These are phyloP conservation scores for Sporothrix globosa DNA, from an alignment of 2,329 filamentous ascomycete species.

Conservation along the genomic window DNA sequence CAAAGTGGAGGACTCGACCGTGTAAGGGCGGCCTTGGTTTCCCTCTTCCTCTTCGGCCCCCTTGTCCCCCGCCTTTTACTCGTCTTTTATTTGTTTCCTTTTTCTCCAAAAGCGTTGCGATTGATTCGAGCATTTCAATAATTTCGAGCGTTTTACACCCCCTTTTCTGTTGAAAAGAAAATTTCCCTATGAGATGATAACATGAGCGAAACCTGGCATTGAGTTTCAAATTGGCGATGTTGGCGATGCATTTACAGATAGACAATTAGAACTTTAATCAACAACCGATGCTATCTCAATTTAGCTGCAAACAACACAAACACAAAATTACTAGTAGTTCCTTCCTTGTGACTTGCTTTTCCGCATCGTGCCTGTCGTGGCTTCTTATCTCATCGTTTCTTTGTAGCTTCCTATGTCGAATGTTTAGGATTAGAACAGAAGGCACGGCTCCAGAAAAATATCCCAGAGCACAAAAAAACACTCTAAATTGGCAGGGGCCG, in stretches of 20 bases:
- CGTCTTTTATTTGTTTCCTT: background rate
- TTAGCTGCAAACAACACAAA: background rate
- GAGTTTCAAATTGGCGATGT: conserved; percentile 9
- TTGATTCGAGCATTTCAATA: background rate
- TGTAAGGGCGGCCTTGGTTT: background rate
- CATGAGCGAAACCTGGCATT: conserved; percentile 5
- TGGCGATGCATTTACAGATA: background rate
- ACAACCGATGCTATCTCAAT: conserved; percentile 1
- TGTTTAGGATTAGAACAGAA: background rate
- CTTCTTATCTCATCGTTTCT: background rate
- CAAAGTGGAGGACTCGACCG: conserved; percentile 28
- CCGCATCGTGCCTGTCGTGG: background rate
- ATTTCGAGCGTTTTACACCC: background rate
- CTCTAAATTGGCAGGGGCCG: conserved; percentile 7
- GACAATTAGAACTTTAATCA: background rate
- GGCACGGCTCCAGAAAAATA: background rate
- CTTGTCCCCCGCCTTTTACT: background rate
- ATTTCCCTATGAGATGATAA: conserved; percentile 12
- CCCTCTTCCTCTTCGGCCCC: background rate
- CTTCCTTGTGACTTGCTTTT: background rate
- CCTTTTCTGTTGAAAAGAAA: background rate
- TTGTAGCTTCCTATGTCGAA: background rate
- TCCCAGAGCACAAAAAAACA: background rate
- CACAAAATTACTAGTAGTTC: background rate
- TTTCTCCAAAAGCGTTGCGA: background rate